Evolutionary conservation across 73 alveolate genomes (phyloP), one percentile per base, ranked within the genome.

Genomic region (Diophrys appendiculata): DNA sequence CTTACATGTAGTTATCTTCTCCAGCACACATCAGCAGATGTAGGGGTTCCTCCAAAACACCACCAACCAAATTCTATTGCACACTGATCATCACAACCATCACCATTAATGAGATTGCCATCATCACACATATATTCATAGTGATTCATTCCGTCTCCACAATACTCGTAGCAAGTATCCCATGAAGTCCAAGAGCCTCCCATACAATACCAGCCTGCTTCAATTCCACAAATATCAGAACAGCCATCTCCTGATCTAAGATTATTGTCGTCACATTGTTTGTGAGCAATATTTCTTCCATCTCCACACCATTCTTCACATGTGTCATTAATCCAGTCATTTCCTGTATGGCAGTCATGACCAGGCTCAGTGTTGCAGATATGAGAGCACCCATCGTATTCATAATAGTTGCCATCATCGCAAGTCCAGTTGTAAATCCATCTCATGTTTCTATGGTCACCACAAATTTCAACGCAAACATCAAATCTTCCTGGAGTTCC

Each of bases 361-460:
- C 92, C 95, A 27, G 25, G 54, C 65, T 87, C 94, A 29, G 82
- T 54, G 33, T 33, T 52, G 35, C 94, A 87, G 52, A 52, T 67
- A 23, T 64, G n/a, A 82, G 77, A 33, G 73, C 91, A 81, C 35
- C 91, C 94, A 75, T 87, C 91, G 11, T 87, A 90, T 72, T 54
- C 54, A 5, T 81, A 65, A 0, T 53, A n/a, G 54, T 87, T 87
- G 55, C 91, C 94, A 87, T 87, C 94, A 83, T 82, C 94, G 54
- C 94, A 87, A 11, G 60, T 43, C 60, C 60, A 43, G n/a, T 74
- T 29, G 32, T 72, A 70, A 32, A 35, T 23, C 32, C 92, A 86
- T 53, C 52, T 11, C 29, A 64, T 29, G 75, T 84, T 76, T 25
- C 30, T 25, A 1, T 86, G 82, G 77, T 84, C 92, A 2, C 92